Conservation (phyloP, 2,329 filamentous ascomycete genomes). For the Venturiaceae sp. region DNA sequence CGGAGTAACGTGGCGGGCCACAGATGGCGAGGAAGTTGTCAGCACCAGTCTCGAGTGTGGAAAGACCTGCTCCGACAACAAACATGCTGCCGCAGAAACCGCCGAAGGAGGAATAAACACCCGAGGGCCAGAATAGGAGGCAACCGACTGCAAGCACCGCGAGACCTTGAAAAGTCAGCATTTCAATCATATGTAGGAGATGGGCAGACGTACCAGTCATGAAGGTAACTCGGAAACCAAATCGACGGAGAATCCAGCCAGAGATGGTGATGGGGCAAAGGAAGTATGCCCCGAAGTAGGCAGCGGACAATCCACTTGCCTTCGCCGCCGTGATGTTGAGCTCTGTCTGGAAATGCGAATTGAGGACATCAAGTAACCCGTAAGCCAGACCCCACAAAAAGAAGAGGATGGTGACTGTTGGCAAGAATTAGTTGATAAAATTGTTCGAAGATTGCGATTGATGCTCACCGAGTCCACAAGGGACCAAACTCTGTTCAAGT, state of each 20-base stretch:
- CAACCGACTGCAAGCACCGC: constrained; percentile 57
- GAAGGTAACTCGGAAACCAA: constrained; percentile 72
- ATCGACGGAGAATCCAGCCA: constrained; percentile 57
- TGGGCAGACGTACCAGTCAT: constrained; percentile 32
- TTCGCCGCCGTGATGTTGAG: constrained; percentile 38
- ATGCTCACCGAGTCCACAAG: constrained; percentile 24
- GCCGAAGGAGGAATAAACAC: constrained; percentile 60
- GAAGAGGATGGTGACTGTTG: constrained; percentile 34
- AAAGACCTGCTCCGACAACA: constrained; percentile 63
- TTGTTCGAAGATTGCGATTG: neutral
- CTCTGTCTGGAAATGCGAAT: constrained; percentile 31
- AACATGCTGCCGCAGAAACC: constrained; percentile 65
- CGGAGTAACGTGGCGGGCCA: constrained; percentile 63
- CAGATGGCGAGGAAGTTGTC: constrained; percentile 68
- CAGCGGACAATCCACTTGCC: constrained; percentile 52
- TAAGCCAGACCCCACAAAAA: constrained; percentile 44
- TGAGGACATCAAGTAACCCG: constrained; percentile 34
- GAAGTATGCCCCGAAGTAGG: constrained; percentile 51
- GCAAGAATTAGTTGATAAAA: neutral
- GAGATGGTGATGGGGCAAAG: no score
- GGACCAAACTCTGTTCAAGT: constrained; percentile 36
- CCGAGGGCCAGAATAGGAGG: constrained; percentile 76
- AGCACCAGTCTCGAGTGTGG: constrained; percentile 68
- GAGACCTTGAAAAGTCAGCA: constrained; percentile 43
- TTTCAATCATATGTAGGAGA: neutral